phyloP scores from a whole-genome alignment of 2,329 filamentous ascomycete species.

The Lecanicillium sp. region DNA sequence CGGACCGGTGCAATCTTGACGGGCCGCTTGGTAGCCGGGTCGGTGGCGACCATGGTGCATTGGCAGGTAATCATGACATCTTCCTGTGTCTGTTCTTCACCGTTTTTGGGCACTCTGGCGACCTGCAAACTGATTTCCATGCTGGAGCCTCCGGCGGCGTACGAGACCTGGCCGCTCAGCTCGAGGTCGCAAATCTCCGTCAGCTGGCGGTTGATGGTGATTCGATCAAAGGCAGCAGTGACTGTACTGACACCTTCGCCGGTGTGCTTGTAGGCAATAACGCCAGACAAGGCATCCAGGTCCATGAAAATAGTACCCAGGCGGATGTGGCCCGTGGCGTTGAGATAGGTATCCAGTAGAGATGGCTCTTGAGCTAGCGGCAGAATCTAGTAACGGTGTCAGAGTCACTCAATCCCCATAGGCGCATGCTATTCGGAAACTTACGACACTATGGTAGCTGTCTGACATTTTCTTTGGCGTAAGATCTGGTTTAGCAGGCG shows the following conservation, averaged over 20 bases:
- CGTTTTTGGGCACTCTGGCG: conserved; percentile 55
- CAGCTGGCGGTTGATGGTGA: conserved; percentile 58
- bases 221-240: conserved; percentile 41
- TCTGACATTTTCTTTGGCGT: too few species aligned
- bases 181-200: conserved; percentile 74
- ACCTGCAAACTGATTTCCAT: conserved; percentile 70
- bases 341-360: conserved; percentile 71
- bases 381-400: too few species aligned
- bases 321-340: conserved; percentile 65
- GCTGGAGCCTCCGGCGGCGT: conserved; percentile 64
- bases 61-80: conserved; percentile 35
- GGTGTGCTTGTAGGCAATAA: conserved; percentile 65
- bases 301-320: conserved; percentile 74
- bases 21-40: too few species aligned
- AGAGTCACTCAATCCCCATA: too few species aligned
- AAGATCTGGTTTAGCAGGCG: too few species aligned
- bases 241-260: conserved; percentile 46
- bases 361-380: conserved; percentile 67
- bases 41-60: too few species aligned
- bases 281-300: conserved; percentile 67
- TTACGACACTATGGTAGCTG: too few species aligned
- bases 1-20: too few species aligned
- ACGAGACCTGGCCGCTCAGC: conserved; percentile 54
- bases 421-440: too few species aligned
- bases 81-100: conserved; percentile 39